Evolutionary conservation across 2,329 filamentous ascomycete species (phyloP), one percentile per base, ranked within the genome.

Genomic region (Beauveria sp.): DNA sequence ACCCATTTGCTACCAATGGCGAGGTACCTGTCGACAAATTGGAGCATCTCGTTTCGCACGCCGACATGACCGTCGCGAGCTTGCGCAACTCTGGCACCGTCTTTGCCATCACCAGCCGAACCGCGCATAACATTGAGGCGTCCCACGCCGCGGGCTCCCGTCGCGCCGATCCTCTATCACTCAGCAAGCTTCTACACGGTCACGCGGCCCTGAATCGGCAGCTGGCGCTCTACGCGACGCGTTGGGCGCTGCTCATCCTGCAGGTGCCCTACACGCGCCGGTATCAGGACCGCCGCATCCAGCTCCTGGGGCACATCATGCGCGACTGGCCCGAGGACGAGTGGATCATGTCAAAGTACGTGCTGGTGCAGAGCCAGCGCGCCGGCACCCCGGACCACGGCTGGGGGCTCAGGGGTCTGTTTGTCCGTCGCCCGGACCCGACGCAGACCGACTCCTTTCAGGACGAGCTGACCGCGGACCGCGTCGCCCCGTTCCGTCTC

Each of bases 121-220:
- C 88, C 10, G 72, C 73, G 16, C 86, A 88, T 67, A 97, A 96
- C 73, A 93, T 98, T 66, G 81, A 89, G 67, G 86, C 46, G 9
- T 60, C 56, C 20, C 45, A 51, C 45, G 68, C 69, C 10, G 60
- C 70, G 30, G 70, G 70, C 43, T 62, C 71, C 22, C 70, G 70
- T 38, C 66, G 71, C 42, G 58, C 67, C 51, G 67, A 63, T 5
- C 67, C 70, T 16, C 63, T 68, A 12, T 66, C 70, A 18, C 63
- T 75, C 14, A 71, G 66, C 20, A 70, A 70, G 73, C 72, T 73
- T 63, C 68, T 72, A 69, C 71, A 70, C 67, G 71, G 70, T 66
- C 71, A 71, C 52, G 67, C 66, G 43, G 65, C 66, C 38, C 63
- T 70, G 79, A 83, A 84, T 67, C 70, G 82, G 24, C 76, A 82